Conservation (phyloP, 768 basidiomycete genomes). For the Leucosporidium scottii region DNA sequence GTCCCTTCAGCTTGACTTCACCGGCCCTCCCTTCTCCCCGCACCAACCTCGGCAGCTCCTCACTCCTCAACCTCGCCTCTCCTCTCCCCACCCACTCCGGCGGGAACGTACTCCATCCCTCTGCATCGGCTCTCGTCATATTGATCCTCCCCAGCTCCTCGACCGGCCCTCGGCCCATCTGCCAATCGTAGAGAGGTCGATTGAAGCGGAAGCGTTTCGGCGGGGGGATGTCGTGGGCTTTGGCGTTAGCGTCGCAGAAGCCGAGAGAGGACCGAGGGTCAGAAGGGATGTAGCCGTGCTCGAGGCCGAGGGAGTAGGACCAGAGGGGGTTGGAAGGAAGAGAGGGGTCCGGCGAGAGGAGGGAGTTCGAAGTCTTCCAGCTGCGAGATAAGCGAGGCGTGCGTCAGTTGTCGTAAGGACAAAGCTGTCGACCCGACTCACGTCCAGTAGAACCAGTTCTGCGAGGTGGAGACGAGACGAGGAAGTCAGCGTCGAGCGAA, state of each 20-base stretch:
- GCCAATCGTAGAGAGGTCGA: no score
- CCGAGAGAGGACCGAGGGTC: constrained; percentile 74
- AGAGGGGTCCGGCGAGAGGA: background rate
- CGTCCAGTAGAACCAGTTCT: constrained; percentile 99
- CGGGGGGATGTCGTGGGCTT: background rate
- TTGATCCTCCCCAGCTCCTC: no score
- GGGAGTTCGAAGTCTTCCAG: constrained; percentile 22
- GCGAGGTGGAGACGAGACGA: constrained; percentile 2
- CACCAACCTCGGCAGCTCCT: no score
- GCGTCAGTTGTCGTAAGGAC: background rate
- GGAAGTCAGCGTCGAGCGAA: background rate
- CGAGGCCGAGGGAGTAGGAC: constrained; percentile 85
- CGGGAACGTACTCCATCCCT: no score
- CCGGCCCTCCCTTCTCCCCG: no score
- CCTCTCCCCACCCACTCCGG: no score
- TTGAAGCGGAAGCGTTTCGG: no score
- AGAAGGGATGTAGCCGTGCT: constrained; percentile 84
- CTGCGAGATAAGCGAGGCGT: background rate
- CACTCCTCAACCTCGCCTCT: no score
- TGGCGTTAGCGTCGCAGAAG: constrained; percentile 48
- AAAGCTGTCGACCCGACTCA: constrained; percentile 56
- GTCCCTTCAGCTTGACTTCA: no score
- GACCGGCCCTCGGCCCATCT: no score
- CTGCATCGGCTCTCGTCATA: no score
- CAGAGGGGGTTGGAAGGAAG: constrained; percentile 48